These are phyloP conservation scores for Pythium phragmitis DNA, from an alignment of 352 stramenopile species.

Conservation along the genomic window DNA sequence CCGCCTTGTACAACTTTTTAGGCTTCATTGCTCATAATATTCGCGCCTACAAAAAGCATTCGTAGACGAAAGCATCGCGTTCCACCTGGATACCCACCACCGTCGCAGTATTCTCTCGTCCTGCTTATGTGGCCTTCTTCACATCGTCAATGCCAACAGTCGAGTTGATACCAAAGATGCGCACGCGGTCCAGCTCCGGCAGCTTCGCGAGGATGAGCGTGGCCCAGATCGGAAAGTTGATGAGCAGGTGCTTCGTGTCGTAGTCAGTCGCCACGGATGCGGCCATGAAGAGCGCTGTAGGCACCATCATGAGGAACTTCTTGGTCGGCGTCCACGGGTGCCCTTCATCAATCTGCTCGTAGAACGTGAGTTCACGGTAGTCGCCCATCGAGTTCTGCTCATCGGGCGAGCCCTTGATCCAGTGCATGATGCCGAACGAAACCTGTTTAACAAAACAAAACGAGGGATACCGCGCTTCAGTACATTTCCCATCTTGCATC, in stretches of 20 bases:
- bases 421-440: constrained; percentile 93
- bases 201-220: constrained; percentile 93
- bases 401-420: constrained; percentile 93
- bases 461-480: not conserved
- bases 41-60: not conserved
- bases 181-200: constrained; percentile 92
- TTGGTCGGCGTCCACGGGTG: constrained; percentile 91
- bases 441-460: constrained; percentile 44
- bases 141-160: constrained; percentile 94
- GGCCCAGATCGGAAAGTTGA: constrained; percentile 92
- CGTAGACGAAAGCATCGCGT: not conserved
- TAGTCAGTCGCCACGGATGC: constrained; percentile 90
- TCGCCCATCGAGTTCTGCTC: constrained; percentile 91
- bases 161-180: constrained; percentile 96
- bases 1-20: not conserved
- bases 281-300: constrained; percentile 88
- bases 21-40: not conserved
- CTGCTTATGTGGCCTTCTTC: constrained; percentile 45
- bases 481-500: not conserved
- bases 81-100: too few relatives aligned
- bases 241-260: constrained; percentile 74
- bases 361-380: constrained; percentile 94
- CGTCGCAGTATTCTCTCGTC: not conserved
- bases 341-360: constrained; percentile 94
- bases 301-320: constrained; percentile 94